A percentile compares a stretch with the other conserved stretches of the same genome.
phyloP scores from a whole-genome alignment of 352 stramenopile species.

The Phytophthora pluvialis region DNA sequence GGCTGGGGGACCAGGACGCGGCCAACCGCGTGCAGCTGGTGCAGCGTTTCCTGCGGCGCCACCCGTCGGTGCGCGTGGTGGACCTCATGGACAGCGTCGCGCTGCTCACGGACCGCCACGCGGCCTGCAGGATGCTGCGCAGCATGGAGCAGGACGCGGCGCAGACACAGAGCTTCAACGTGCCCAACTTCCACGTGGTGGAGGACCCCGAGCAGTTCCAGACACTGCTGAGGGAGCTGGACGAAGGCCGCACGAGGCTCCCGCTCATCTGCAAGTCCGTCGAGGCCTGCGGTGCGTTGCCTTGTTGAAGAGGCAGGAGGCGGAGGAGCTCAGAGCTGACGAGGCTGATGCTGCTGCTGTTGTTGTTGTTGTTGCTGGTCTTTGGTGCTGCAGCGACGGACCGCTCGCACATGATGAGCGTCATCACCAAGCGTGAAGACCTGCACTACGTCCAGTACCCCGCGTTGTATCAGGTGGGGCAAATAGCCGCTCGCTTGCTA shows the following conservation, averaged over 20 bases:
- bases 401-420: slow-evolving; percentile 84
- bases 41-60: slow-evolving; percentile 44
- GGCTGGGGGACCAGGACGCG: slow-evolving; percentile 54
- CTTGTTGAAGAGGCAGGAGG: neutral
- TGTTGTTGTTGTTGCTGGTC: neutral
- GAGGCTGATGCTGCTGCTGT: neutral
- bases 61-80: slow-evolving; percentile 64
- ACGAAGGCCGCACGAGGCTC: slow-evolving; percentile 47
- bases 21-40: slow-evolving; percentile 58
- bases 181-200: slow-evolving; percentile 63
- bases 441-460: slow-evolving; percentile 63
- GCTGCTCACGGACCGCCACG: slow-evolving; percentile 73
- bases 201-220: slow-evolving; percentile 47
- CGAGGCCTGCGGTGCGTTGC: slow-evolving; percentile 75
- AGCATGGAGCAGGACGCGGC: slow-evolving; percentile 20
- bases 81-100: slow-evolving; percentile 74
- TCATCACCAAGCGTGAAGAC: slow-evolving; percentile 73
- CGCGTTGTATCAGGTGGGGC: slow-evolving; percentile 67
- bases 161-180: slow-evolving; percentile 40
- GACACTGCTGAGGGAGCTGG: slow-evolving; percentile 43
- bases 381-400: slow-evolving; percentile 58
- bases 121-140: slow-evolving; percentile 60
- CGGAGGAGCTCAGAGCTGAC: neutral
- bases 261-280: slow-evolving; percentile 87
- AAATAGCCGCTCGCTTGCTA: neutral